These are phyloP conservation scores for Acacia concinna DNA, from an alignment of 331 rosid species.

Conservation along the genomic window DNA sequence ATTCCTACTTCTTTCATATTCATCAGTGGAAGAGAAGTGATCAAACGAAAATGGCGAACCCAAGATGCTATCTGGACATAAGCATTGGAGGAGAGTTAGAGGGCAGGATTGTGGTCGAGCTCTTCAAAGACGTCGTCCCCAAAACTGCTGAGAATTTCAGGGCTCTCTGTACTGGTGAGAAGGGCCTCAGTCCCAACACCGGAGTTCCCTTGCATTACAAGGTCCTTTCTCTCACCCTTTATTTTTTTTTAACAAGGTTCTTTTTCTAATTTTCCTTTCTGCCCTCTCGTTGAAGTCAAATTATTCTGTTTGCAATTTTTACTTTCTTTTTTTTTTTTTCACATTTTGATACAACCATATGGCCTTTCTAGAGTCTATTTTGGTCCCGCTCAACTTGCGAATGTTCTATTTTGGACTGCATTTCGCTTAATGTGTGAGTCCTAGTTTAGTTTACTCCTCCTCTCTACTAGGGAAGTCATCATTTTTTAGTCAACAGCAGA, in stretches of 20 bases:
- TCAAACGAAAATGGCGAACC: constrained; percentile 50
- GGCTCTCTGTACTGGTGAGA: constrained; percentile 85
- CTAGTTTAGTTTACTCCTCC: not conserved
- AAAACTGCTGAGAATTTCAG: constrained; percentile 83
- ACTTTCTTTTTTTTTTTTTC: not conserved
- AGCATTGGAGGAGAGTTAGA: constrained; percentile 77
- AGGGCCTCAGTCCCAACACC: constrained; percentile 67
- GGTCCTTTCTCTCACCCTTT: constrained; percentile 29
- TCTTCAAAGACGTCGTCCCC: constrained; percentile 63
- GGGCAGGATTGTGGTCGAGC: constrained; percentile 59
- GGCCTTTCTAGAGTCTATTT: not conserved
- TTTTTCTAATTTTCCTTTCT: not conserved
- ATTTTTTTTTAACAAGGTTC: too few species aligned
- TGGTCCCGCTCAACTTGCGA: not conserved
- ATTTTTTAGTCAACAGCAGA: not conserved
- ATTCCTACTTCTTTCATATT: not conserved
- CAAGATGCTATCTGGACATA: constrained; percentile 70
- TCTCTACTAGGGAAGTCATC: not conserved
- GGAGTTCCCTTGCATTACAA: constrained; percentile 77
- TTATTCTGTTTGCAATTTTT: not conserved
- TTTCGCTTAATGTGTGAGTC: not conserved
- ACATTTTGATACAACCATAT: not conserved
- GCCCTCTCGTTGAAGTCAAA: not conserved
- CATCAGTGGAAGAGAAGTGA: not conserved
- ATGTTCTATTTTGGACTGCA: not conserved